A percentile compares a stretch with the other conserved stretches of the same genome.
Conservation (phyloP, 2,329 filamentous ascomycete genomes). For the Aspergillus sp. region DNA sequence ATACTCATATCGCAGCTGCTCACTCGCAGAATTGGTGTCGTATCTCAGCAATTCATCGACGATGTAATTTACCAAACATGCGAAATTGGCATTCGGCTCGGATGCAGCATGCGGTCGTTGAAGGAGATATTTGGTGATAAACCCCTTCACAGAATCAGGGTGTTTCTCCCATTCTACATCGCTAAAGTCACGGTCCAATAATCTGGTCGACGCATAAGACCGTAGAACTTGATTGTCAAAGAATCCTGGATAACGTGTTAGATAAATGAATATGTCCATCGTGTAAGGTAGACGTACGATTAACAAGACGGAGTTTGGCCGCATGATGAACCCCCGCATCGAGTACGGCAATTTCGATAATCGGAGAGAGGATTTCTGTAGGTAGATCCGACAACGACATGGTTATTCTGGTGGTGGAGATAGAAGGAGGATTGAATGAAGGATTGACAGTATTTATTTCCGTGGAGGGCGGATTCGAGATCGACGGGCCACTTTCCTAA, state of each 20-base stretch:
- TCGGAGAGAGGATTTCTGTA: neutral
- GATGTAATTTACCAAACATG: neutral
- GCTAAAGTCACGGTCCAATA: no score
- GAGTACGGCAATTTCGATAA: neutral
- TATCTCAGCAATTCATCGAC: neutral
- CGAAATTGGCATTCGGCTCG: neutral
- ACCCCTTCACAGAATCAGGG: neutral
- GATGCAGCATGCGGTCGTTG: neutral
- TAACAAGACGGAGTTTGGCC: neutral
- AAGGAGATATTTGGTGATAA: neutral
- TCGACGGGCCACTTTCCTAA: no score
- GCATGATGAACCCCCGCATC: neutral
- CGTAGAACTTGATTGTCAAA: neutral
- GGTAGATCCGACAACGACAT: neutral
- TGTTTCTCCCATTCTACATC: neutral
- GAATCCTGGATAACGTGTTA: neutral
- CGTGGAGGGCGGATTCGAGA: no score
- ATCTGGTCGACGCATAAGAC: neutral
- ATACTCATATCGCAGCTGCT: neutral
- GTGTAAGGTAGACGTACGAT: neutral
- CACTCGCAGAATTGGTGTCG: neutral
- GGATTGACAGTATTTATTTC: no score
- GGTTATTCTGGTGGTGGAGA: no score
- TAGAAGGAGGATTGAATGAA: no score
- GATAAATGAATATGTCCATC: neutral